phyloP scores from a whole-genome alignment of 2,329 filamentous ascomycete genomes.

The Phaeomoniella chlamydospora region DNA sequence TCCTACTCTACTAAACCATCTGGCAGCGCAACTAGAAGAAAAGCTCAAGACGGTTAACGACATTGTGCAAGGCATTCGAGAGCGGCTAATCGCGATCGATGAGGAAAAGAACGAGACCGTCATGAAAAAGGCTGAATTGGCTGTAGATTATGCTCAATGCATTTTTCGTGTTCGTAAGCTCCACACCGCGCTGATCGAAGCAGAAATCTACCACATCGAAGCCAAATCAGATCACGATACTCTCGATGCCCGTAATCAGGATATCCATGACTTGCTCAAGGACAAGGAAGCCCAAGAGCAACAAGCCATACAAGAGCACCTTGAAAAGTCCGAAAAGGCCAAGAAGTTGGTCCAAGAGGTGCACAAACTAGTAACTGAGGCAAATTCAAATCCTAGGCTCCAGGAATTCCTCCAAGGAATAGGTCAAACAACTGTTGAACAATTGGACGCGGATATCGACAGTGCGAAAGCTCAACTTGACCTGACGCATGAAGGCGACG shows the following conservation, averaged over 20 bases:
- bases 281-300: slow-evolving; percentile 25
- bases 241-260: slow-evolving; percentile 50
- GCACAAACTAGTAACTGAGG: slow-evolving; percentile 5
- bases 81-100: slow-evolving; percentile 35
- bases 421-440: slow-evolving; percentile 25
- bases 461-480: slow-evolving; percentile 63
- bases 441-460: slow-evolving; percentile 58
- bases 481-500: slow-evolving; percentile 60
- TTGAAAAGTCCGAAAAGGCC: slow-evolving; percentile 1
- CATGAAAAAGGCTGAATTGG: slow-evolving; percentile 40
- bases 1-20: slow-evolving; percentile 14
- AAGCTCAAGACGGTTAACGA: slow-evolving; percentile 27
- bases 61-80: slow-evolving; percentile 25
- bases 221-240: slow-evolving; percentile 64
- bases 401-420: slow-evolving; percentile 21
- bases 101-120: slow-evolving; percentile 40
- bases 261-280: slow-evolving; percentile 36
- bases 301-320: slow-evolving; percentile 13
- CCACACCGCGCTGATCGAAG: slow-evolving; percentile 52
- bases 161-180: slow-evolving; percentile 48
- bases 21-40: slow-evolving; percentile 26
- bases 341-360: slow-evolving; percentile 9
- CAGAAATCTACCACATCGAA: slow-evolving; percentile 59
- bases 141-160: slow-evolving; percentile 41
- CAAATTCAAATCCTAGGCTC: slow-evolving; percentile 12